Evolutionary conservation across 192 early-diverging fungal species (phyloP).

Genomic region (Entomortierella chlamydospora): DNA sequence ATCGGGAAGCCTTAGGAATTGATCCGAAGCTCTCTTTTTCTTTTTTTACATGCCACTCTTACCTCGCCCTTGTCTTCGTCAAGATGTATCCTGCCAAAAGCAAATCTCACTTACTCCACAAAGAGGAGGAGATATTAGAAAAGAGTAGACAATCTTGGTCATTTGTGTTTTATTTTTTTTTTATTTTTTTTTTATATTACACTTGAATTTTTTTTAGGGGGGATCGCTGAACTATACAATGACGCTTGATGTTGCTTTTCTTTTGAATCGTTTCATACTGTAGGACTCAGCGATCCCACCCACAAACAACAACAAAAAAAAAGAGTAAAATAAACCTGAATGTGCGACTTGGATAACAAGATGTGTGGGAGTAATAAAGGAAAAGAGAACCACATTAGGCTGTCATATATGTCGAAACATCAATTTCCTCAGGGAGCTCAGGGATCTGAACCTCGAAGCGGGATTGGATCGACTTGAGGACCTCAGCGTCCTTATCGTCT

Average conservation of each 20-base stretch:
- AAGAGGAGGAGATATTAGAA: no score
- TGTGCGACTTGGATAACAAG: not conserved
- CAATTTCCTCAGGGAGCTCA: constrained; percentile 88
- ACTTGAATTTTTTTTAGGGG: no score
- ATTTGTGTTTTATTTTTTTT: not conserved
- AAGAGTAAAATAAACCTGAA: not conserved
- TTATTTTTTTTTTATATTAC: constrained; percentile 2
- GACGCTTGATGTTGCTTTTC: no score
- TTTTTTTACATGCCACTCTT: no score
- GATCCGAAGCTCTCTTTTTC: no score
- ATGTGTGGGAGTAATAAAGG: not conserved
- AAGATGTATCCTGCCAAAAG: no score
- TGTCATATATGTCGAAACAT: constrained; percentile 57
- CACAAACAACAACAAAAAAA: not conserved
- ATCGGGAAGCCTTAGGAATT: not conserved
- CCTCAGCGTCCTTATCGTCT: constrained; percentile 79
- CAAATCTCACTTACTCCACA: not conserved
- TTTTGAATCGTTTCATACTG: no score
- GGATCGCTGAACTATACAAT: not conserved
- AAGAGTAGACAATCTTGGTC: not conserved
- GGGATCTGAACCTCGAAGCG: constrained; percentile 96
- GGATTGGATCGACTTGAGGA: constrained; percentile 89
- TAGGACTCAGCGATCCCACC: no score
- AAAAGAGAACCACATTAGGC: constrained; percentile 20
- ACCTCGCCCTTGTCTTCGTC: no score